Evolutionary conservation across 345 rosid genomes (phyloP), one percentile per base, ranked within the genome.

Genomic region (Rhodomyrtus tomentosa): DNA sequence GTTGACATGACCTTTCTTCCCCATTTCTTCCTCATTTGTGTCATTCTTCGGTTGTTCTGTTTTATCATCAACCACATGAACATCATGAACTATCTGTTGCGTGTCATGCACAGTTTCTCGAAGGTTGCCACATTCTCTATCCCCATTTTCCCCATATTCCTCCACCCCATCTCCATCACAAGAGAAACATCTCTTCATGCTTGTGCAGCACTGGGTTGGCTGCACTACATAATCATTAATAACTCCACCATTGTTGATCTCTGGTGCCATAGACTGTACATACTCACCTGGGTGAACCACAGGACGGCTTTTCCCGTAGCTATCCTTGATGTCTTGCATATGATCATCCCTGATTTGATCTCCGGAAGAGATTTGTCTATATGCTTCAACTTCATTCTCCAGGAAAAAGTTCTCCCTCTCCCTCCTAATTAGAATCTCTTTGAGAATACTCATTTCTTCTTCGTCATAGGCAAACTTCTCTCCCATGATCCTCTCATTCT

Each of bases 371-470:
- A 85, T 87, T 88, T 92, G 90, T 89, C 90, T 90, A 82, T 93
- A 92, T 81, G 95, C 89, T 85, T 93, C 94, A 81, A 94, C 88
- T 92, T 96, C 98, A 85, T 91, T 93, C 91, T 93, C 98, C 83
- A 95, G 86, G 90, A 91, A 91, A 89, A 91, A 94, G 74, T 91
- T 94, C 86, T 95, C 99, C 89, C 82, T 92, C 74, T 96, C 98
- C 86, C 92, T 92, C 88, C 89, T 90, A 13, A 94, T 84, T 53
- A 96, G 89, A 74, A 94, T 94, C 90, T 96, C 99, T 89, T 96
- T 93, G 82, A 96, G 91, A 87, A 96, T 85, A 86, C 86, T 89
- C 96, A 93, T 94, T 90, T 96, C 99, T 86, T 94, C 98, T 85
- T 90, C 92, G 81, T 95, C 98, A 83, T 94, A 94, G 11, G 94